Evolutionary conservation across 352 stramenopile genomes (phyloP), one percentile per base, ranked within the genome.

Genomic region (Phytophthora megakarya): DNA sequence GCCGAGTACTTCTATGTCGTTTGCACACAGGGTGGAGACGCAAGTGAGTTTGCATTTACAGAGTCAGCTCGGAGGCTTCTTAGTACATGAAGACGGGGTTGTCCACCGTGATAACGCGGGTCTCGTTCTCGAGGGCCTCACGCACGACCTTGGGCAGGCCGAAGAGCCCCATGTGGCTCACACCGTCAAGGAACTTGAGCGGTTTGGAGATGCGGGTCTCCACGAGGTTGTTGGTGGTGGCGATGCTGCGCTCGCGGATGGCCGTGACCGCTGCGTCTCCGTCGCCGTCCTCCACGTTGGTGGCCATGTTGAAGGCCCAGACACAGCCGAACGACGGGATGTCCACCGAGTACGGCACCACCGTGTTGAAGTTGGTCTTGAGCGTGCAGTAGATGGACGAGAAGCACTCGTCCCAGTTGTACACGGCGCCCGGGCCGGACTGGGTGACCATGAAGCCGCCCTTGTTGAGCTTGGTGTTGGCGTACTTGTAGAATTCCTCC

Each of bases 41-140:
- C 19, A 48, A 9, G 51, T n/a, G 46, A 49, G 51, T 57, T 61
- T 58, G 50, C 60, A 65, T 69, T 68, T 62, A 63, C 60, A 73
- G 39, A 58, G 64, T 72, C 65, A 50, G 52, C 65, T 35, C 46
- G 13, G 23, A 47, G 35, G 46, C 51, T 65, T 72, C 40, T 93
- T 89, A 98, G 76, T 88, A 98, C 94, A 98, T 98, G 79, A 98
- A 98, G 47, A 98, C 84, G 40, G 96, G 96, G 81, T 98, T 98
- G 52, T 95, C 94, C 42, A 97, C 83, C 22, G 96, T 98, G 79
- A 98, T 98, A 62, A 98, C 85, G 61, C 96, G 88, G 53, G 78
- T 89, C 76, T 98, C 96, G 28, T 62, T 76, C 53, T 84, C 84
- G 45, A 98, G 72, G 21, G 83, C 73, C 66, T 95, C 86, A 49